phyloP scores from a whole-genome alignment of 225 moss, liverwort and hornwort species.

The Anthoceros angustus region DNA sequence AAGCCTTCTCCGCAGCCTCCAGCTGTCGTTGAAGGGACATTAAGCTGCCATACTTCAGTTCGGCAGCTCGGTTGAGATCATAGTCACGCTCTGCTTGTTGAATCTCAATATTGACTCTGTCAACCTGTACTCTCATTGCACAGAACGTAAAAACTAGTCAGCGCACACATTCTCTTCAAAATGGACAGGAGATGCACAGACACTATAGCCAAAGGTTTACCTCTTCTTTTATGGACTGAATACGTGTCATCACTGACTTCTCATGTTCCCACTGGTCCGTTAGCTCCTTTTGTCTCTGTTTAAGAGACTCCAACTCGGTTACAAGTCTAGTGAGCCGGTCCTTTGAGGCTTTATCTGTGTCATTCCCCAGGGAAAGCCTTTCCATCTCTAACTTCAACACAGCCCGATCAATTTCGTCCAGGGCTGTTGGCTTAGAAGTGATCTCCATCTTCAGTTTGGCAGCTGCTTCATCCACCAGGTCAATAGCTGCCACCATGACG shows the following conservation, averaged over 20 bases:
- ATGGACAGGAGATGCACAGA: not conserved
- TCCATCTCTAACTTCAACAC: slow-evolving; percentile 97
- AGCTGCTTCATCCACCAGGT: slow-evolving; percentile 90
- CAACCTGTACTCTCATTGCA: slow-evolving; percentile 34
- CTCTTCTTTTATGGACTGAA: slow-evolving; percentile 97
- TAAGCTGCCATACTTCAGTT: slow-evolving; percentile 84
- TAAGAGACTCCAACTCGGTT: slow-evolving; percentile 45
- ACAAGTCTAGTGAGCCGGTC: slow-evolving; percentile 70
- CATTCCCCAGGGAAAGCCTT: slow-evolving; percentile 71
- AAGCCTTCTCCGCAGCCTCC: slow-evolving; percentile 70
- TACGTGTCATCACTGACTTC: slow-evolving; percentile 92
- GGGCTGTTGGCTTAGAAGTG: slow-evolving; percentile 84
- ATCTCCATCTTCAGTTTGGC: slow-evolving; percentile 99
- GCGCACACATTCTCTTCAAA: not conserved
- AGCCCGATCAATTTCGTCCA: slow-evolving; percentile 85
- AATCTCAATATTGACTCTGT: slow-evolving; percentile 85
- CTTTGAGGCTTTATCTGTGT: slow-evolving; percentile 79
- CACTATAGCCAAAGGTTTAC: slow-evolving; percentile 13
- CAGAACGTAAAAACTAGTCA: not conserved
- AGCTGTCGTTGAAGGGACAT: slow-evolving; percentile 77
- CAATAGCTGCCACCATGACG: slow-evolving; percentile 45
- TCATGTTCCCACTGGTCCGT: slow-evolving; percentile 98
- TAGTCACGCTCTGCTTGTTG: slow-evolving; percentile 97
- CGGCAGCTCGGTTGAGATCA: slow-evolving; percentile 81
- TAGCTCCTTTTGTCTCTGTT: slow-evolving; percentile 60